Evolutionary conservation across 1,284 basidiomycete genomes (phyloP).

Genomic region (Papiliotrema flavescens): DNA sequence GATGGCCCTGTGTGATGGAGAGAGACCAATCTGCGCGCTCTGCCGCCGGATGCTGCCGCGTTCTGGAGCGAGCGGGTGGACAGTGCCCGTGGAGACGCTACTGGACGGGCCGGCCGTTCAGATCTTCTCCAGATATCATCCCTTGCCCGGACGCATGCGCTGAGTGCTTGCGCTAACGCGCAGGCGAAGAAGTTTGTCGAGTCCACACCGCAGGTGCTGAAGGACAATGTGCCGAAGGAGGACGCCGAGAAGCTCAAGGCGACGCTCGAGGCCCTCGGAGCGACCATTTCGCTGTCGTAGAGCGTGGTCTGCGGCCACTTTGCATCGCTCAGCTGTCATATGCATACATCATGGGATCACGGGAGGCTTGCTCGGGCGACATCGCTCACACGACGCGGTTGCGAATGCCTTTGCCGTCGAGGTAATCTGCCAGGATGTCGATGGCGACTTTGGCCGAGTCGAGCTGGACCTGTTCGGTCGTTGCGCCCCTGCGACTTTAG

Average conservation of each 20-base stretch:
- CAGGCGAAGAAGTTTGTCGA: slow-evolving; percentile 99
- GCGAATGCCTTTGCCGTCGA: slow-evolving; percentile 30
- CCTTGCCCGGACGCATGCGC: no score
- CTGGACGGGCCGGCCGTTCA: no score
- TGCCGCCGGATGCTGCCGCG: no score
- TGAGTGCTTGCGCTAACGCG: slow-evolving; percentile 31
- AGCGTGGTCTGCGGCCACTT: not conserved
- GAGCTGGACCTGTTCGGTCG: slow-evolving; percentile 13
- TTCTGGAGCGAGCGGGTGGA: no score
- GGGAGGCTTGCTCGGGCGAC: no score
- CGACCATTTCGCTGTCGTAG: slow-evolving; percentile 65
- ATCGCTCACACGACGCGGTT: slow-evolving; percentile 41
- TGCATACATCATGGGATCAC: not conserved
- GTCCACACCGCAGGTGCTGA: slow-evolving; percentile 86
- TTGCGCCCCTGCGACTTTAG: slow-evolving; percentile 18
- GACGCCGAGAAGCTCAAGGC: slow-evolving; percentile 96
- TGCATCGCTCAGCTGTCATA: not conserved
- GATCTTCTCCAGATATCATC: no score
- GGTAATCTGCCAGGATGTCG: slow-evolving; percentile 35
- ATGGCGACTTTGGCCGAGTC: slow-evolving; percentile 37
- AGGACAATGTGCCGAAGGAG: slow-evolving; percentile 95
- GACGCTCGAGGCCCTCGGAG: slow-evolving; percentile 84
- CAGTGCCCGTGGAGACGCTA: no score
- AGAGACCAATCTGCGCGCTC: no score
- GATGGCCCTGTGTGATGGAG: no score